Base-by-base conservation (phyloP, 768 basidiomycete species). In the Mycena galericulata region DNA sequence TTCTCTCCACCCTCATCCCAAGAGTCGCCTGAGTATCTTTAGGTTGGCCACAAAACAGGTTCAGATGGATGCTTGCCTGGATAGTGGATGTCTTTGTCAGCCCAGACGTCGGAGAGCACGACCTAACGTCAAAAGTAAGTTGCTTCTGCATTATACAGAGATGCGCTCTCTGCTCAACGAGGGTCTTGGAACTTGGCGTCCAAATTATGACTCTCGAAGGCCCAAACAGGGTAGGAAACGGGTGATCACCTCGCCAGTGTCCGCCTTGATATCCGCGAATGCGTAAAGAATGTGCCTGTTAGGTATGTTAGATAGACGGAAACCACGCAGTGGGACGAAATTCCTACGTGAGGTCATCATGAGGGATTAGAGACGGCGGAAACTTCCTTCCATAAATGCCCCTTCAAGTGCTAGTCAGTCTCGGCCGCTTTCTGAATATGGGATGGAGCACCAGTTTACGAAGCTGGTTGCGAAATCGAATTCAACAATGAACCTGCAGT, bases 81-180 rank as follows among this genome's bases (percentile, higher is more conserved):
- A 77, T 97, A 97, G 77, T 99, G 98, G 50, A 99, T 99, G 77
- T 99, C 95, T 75, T 97, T 89, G 83, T 99, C 98, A 0, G 96
- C 92, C 97, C 97, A 99, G 2, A 84, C 78, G 73, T 99, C 98
- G 40, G 95, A 97, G 59, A 99, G 80, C n/a, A n/a, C n/a, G n/a
- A n/a, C n/a, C n/a, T n/a, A n/a, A n/a, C n/a, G n/a, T n/a, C n/a
- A n/a, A n/a, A n/a, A n/a, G n/a, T n/a, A n/a, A n/a, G n/a, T n/a
- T n/a, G n/a, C n/a, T n/a, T n/a, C n/a, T n/a, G n/a, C n/a, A n/a
- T n/a, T n/a, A n/a, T n/a, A n/a, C n/a, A n/a, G n/a, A n/a, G n/a
- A n/a, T n/a, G n/a, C n/a, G n/a, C n/a, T n/a, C n/a, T n/a, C n/a
- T n/a, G n/a, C n/a, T n/a, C n/a, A n/a, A n/a, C n/a, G n/a, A n/a